Evolutionary conservation across 495 filamentous ascomycete species (phyloP).

Genomic region (Astrocystis sublimbata): DNA sequence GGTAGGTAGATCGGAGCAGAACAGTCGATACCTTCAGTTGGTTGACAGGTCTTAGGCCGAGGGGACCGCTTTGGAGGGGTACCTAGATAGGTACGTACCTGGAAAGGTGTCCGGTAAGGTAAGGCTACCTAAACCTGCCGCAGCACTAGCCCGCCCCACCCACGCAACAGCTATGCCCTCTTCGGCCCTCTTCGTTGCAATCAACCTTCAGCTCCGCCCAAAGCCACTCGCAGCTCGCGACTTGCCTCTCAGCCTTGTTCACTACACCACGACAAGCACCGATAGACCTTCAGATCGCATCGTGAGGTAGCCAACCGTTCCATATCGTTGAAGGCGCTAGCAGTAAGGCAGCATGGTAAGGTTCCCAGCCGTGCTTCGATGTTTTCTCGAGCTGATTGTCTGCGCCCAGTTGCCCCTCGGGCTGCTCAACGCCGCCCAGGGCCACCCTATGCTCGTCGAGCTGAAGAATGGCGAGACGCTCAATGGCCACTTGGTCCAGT

Average conservation of each 20-base stretch:
- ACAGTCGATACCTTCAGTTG: too few relatives aligned
- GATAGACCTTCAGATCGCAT: slow-evolving; percentile 1
- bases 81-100: too few relatives aligned
- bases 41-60: too few relatives aligned
- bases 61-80: too few relatives aligned
- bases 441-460: slow-evolving; percentile 98
- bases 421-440: slow-evolving; percentile 90
- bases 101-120: too few relatives aligned
- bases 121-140: too few relatives aligned
- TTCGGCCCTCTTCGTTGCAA: not conserved
- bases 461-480: slow-evolving; percentile 98
- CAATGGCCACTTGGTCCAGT: slow-evolving; percentile 92
- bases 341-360: slow-evolving; percentile 17
- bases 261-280: not conserved
- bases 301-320: slow-evolving; percentile 1
- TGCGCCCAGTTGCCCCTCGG: slow-evolving; percentile 77
- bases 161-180: not conserved
- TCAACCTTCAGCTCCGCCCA: not conserved
- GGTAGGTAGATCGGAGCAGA: too few relatives aligned
- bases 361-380: not conserved
- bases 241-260: slow-evolving; percentile 10
- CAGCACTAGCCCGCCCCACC: not conserved
- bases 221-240: too few relatives aligned
- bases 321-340: slow-evolving; percentile 10
- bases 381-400: slow-evolving; percentile 19